These are phyloP conservation scores for Anisodus acutangulus DNA, from an alignment of 257 asterid species.

Conservation along the genomic window DNA sequence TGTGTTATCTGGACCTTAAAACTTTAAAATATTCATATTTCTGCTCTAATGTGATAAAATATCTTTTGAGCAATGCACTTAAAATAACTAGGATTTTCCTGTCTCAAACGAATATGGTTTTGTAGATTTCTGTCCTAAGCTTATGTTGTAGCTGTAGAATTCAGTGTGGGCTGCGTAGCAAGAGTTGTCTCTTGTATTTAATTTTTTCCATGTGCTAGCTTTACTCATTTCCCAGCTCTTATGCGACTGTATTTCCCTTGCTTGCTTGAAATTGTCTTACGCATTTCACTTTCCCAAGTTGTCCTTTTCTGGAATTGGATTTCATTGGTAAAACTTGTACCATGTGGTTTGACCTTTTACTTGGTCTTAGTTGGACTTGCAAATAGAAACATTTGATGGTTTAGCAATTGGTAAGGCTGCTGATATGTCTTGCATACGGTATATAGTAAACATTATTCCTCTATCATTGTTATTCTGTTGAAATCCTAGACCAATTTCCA, in stretches of 20 bases:
- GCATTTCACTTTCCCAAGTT: neutral
- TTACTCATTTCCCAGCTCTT: neutral
- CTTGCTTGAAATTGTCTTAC: neutral
- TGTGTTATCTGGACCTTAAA: too few species aligned
- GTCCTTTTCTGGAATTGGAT: neutral
- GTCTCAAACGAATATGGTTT: too few species aligned
- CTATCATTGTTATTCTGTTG: neutral
- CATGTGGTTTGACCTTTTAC: neutral
- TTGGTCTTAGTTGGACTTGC: neutral
- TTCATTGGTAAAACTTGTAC: neutral
- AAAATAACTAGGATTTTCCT: too few species aligned
- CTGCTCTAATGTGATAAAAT: too few species aligned
- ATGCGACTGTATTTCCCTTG: neutral
- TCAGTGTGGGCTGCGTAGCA: neutral
- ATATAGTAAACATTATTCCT: too few species aligned
- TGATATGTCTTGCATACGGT: neutral
- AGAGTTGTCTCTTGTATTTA: neutral
- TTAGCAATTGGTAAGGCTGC: neutral
- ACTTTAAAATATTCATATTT: too few species aligned
- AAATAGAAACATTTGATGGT: neutral
- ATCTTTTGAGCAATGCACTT: too few species aligned
- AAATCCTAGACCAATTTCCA: too few species aligned
- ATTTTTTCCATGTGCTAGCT: neutral
- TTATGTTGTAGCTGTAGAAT: too few species aligned
- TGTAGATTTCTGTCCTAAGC: too few species aligned